Evolutionary conservation across 108 stramenopile species (phyloP).

Genomic region (Cyclotella atomus): DNA sequence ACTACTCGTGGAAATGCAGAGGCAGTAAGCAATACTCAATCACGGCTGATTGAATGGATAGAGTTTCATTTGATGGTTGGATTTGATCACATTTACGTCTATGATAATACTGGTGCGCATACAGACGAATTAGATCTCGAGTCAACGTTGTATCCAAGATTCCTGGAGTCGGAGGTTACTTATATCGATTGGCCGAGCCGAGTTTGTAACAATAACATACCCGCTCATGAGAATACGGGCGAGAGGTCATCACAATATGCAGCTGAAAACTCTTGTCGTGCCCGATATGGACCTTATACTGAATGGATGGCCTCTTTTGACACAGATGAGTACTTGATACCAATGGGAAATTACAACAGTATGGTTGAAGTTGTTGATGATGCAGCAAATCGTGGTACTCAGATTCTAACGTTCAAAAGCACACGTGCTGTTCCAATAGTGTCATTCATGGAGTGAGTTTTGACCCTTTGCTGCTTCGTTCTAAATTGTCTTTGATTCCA

Average conservation of each 20-base stretch:
- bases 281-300: slow-evolving; percentile 67
- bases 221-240: slow-evolving; percentile 71
- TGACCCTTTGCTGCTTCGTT: not conserved
- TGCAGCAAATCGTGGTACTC: slow-evolving; percentile 50
- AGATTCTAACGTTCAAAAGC: slow-evolving; percentile 64
- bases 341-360: slow-evolving; percentile 60
- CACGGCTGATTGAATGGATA: slow-evolving; percentile 79
- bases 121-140: slow-evolving; percentile 35
- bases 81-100: slow-evolving; percentile 59
- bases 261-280: slow-evolving; percentile 73
- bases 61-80: slow-evolving; percentile 80
- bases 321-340: slow-evolving; percentile 81
- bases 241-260: slow-evolving; percentile 83
- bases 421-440: slow-evolving; percentile 45
- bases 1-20: slow-evolving; percentile 62
- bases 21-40: slow-evolving; percentile 53
- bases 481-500: not conserved
- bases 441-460: slow-evolving; percentile 48
- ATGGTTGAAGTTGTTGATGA: slow-evolving; percentile 61
- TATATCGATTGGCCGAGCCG: slow-evolving; percentile 52
- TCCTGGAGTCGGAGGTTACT: slow-evolving; percentile 47
- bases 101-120: slow-evolving; percentile 48
- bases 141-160: slow-evolving; percentile 34
- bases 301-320: slow-evolving; percentile 84
- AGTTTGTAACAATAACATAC: slow-evolving; percentile 75